Conservation (phyloP, 1,284 basidiomycete genomes). For the Malassezia furfur region DNA sequence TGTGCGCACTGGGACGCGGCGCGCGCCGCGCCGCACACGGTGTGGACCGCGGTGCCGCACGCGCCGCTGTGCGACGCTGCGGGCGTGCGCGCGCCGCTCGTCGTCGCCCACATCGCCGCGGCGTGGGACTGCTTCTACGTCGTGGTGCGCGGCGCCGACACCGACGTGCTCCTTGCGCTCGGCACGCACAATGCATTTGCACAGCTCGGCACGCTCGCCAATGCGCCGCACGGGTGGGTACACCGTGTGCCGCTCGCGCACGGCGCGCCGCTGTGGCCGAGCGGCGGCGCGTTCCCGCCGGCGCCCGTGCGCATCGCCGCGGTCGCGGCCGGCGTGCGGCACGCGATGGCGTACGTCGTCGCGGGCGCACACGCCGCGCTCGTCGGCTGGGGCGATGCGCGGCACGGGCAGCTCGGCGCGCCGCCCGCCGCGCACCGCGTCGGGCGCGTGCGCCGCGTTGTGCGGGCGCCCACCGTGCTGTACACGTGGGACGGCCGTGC, state of each 20-base stretch:
- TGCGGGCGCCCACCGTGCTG: not conserved
- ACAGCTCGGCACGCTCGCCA: not conserved
- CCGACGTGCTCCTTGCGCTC: conserved; percentile 2
- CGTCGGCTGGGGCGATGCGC: conserved; percentile 16
- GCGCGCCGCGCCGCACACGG: not conserved
- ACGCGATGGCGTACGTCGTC: conserved; percentile 1
- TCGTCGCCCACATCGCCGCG: not conserved
- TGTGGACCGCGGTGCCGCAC: not conserved
- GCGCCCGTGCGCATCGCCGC: not conserved
- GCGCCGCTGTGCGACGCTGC: not conserved
- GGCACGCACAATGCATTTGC: conserved; percentile 8
- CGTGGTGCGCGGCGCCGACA: not conserved
- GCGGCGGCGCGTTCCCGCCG: no score
- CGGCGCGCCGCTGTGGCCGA: not conserved
- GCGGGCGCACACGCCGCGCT: not conserved
- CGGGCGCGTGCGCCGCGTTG: not conserved
- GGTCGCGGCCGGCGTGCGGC: conserved; percentile 11
- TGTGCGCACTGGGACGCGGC: not conserved
- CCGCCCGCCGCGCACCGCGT: not conserved
- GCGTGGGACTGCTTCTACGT: conserved; percentile 12
- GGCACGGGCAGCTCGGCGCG: conserved; percentile 12
- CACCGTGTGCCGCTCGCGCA: not conserved
- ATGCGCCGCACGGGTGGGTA: not conserved
- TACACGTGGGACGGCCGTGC: not conserved
- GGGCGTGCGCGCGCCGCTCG: not conserved